Evolutionary conservation across 2,329 filamentous ascomycete genomes (phyloP).

Genomic region (Beauveria caledonica): DNA sequence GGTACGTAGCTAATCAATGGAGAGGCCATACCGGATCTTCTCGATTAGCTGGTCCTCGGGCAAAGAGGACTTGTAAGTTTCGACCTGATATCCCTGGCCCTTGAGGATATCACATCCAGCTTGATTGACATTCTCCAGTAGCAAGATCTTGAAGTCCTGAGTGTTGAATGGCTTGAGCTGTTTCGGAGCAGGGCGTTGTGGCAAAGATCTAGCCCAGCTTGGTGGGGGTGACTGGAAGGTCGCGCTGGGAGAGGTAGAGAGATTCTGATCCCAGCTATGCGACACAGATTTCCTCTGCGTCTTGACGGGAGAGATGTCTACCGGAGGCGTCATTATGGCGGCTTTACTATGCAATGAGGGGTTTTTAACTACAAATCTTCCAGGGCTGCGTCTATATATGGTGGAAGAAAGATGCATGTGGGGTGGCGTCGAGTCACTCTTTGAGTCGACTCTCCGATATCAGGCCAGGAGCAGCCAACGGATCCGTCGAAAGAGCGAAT

Average conservation of each 20-base stretch:
- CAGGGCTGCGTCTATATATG: slow-evolving; percentile 7
- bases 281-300: slow-evolving; percentile 35
- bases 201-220: slow-evolving; percentile 44
- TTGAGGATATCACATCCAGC: slow-evolving; percentile 77
- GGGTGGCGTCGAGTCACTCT: background rate
- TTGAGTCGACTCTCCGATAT: background rate
- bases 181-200: slow-evolving; percentile 45
- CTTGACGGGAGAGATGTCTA: slow-evolving; percentile 38
- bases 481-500: background rate
- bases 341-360: background rate
- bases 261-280: slow-evolving; percentile 47
- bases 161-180: slow-evolving; percentile 92
- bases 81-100: slow-evolving; percentile 90
- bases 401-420: slow-evolving; percentile 8
- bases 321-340: slow-evolving; percentile 34
- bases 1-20: slow-evolving; percentile 11
- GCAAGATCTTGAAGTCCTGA: slow-evolving; percentile 89
- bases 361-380: background rate
- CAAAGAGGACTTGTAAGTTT: slow-evolving; percentile 79
- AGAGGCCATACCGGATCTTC: slow-evolving; percentile 72
- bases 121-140: slow-evolving; percentile 93
- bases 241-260: slow-evolving; percentile 67
- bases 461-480: background rate
- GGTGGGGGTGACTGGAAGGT: slow-evolving; percentile 67
- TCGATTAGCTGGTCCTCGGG: slow-evolving; percentile 91